phyloP scores from a whole-genome alignment of 768 basidiomycete species.

The Tylopilus subfusipes region DNA sequence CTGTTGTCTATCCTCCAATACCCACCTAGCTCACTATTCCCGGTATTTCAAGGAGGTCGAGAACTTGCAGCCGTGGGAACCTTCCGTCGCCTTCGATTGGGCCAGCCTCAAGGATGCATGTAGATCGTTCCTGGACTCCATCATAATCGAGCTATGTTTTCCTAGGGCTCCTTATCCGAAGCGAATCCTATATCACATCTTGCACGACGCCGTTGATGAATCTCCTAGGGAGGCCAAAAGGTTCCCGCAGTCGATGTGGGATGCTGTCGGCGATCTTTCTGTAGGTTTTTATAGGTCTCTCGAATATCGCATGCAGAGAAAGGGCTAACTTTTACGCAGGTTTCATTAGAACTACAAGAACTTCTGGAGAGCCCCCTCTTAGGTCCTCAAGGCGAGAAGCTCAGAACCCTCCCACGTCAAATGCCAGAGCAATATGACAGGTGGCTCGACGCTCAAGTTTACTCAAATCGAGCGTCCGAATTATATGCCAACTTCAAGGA shows the following conservation, averaged over 20 bases:
- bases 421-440: conserved; percentile 59
- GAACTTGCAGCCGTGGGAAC: conserved; percentile 39
- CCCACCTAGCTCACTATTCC: conserved; percentile 59
- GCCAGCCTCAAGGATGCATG: conserved; percentile 56
- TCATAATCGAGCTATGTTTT: conserved; percentile 79
- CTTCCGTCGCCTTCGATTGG: conserved; percentile 66
- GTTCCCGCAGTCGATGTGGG: conserved; percentile 77
- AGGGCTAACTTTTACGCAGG: conserved; percentile 35
- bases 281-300: conserved; percentile 53
- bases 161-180: conserved; percentile 67
- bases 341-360: conserved; percentile 62
- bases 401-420: conserved; percentile 46
- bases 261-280: conserved; percentile 78
- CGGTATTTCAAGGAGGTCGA: conserved; percentile 58
- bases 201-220: conserved; percentile 71
- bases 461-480: conserved; percentile 56
- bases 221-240: conserved; percentile 68
- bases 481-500: conserved; percentile 50
- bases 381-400: conserved; percentile 50
- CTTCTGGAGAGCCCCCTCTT: conserved; percentile 61
- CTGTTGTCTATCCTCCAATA: conserved; percentile 1
- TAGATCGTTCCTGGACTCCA: conserved; percentile 78
- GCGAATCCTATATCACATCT: conserved; percentile 59
- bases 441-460: conserved; percentile 69
- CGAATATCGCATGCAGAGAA: not conserved